Conservation (phyloP, 257 asterid species). For the Phtheirospermum japonicum region DNA sequence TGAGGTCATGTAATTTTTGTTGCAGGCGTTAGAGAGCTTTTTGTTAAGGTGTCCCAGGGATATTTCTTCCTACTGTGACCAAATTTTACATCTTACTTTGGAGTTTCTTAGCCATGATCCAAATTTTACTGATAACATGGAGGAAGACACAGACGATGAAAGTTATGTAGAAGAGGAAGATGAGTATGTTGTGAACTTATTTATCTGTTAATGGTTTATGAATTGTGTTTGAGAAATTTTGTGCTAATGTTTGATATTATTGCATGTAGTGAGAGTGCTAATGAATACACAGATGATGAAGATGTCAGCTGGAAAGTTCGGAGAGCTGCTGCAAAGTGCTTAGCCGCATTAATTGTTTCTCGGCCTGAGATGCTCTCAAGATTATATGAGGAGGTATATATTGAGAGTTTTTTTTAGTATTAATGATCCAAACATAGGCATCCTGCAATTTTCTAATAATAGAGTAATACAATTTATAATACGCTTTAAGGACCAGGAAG, state of each 20-base stretch:
- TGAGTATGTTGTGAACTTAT: constrained; percentile 56
- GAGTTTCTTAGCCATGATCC: constrained; percentile 96
- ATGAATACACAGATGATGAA: constrained; percentile 98
- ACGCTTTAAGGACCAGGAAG: constrained; percentile 14
- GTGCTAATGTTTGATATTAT: constrained; percentile 30
- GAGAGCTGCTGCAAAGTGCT: constrained; percentile 97
- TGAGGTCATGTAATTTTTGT: constrained; percentile 24
- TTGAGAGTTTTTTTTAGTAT: constrained; percentile 4
- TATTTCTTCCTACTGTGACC: constrained; percentile 74
- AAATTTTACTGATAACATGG: constrained; percentile 96
- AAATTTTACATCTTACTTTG: constrained; percentile 77
- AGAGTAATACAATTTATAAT: constrained; percentile 9
- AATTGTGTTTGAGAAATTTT: constrained; percentile 20
- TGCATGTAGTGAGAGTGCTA: constrained; percentile 84
- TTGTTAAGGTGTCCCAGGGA: constrained; percentile 93
- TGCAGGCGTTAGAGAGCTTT: constrained; percentile 94
- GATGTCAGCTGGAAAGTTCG: constrained; percentile 99
- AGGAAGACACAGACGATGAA: constrained; percentile 92
- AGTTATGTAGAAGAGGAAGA: constrained; percentile 90
- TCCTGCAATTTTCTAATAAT: constrained; percentile 6
- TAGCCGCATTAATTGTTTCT: constrained; percentile 86
- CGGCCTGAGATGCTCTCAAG: constrained; percentile 96
- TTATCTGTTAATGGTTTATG: constrained; percentile 25
- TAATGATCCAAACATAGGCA: constrained; percentile 11
- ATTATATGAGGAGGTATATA: constrained; percentile 79